A percentile compares a stretch with the other conserved stretches of the same genome.
These are phyloP conservation scores for Fraxinus paxiana DNA, from an alignment of 305 asterid genomes.

Conservation along the genomic window DNA sequence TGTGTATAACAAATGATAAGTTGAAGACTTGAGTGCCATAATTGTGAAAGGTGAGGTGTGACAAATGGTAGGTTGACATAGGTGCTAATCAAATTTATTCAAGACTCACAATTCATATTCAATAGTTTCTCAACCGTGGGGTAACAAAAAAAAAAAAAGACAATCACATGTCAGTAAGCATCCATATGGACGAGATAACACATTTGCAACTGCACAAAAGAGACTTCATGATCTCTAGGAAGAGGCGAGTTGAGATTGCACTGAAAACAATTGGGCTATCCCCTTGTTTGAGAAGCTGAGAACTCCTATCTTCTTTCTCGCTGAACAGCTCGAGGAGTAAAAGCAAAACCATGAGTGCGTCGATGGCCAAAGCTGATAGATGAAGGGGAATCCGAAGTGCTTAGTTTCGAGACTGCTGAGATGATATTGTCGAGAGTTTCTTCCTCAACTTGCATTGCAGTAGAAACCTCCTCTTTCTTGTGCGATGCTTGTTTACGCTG, in stretches of 20 bases:
- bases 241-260: neutral
- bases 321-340: conserved; percentile 65
- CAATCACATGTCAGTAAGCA: neutral
- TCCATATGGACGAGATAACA: neutral
- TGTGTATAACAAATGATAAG: too few species aligned
- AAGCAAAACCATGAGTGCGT: conserved; percentile 56
- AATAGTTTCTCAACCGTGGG: neutral
- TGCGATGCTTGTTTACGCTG: conserved; percentile 35
- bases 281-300: conserved; percentile 28
- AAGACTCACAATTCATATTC: too few species aligned
- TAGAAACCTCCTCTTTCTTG: conserved; percentile 38
- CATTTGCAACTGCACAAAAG: neutral
- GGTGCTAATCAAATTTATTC: neutral
- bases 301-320: conserved; percentile 40
- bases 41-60: neutral
- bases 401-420: conserved; percentile 74
- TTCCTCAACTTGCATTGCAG: conserved; percentile 73
- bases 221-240: neutral
- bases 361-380: conserved; percentile 79
- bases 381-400: conserved; percentile 78
- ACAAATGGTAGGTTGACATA: neutral
- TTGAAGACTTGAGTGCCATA: too few species aligned
- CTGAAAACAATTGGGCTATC: conserved; percentile 4
- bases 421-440: conserved; percentile 58
- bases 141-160: neutral